Evolutionary conservation across 768 basidiomycete species (phyloP).

Genomic region (Pleurotus eryngii): DNA sequence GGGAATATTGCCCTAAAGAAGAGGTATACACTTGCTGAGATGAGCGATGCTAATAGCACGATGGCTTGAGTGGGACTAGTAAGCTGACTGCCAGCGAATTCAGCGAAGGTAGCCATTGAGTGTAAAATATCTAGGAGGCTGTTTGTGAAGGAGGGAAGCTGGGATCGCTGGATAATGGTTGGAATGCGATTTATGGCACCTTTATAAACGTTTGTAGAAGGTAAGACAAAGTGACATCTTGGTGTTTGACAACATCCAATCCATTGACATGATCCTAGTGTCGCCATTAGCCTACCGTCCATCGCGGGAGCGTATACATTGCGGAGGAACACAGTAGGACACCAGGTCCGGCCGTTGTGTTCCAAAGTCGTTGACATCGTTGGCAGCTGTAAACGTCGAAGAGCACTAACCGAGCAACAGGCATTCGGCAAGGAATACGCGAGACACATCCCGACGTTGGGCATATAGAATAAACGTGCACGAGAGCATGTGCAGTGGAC

Average conservation of each 20-base stretch:
- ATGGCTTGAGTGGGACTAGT: conserved; percentile 6
- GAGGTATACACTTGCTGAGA: conserved; percentile 21
- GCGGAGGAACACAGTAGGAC: neutral
- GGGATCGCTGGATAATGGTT: neutral
- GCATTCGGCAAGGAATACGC: neutral
- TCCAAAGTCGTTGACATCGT: neutral
- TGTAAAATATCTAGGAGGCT: neutral
- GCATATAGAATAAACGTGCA: neutral
- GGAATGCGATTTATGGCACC: neutral
- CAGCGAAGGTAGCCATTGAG: neutral
- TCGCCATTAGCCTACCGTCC: neutral
- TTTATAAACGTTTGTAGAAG: neutral
- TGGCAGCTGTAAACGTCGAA: neutral
- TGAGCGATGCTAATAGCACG: conserved; percentile 17
- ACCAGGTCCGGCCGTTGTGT: neutral
- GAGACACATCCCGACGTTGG: neutral
- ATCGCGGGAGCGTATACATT: neutral
- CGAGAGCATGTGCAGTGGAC: neutral
- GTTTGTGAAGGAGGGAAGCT: neutral
- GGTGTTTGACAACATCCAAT: neutral
- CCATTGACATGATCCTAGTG: neutral
- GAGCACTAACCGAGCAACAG: neutral
- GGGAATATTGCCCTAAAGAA: conserved; percentile 8
- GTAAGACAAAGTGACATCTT: neutral
- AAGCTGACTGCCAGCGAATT: conserved; percentile 7